Evolutionary conservation across 2,329 filamentous ascomycete genomes (phyloP), one percentile per base, ranked within the genome.

Genomic region (Drechslerella coelobrocha): DNA sequence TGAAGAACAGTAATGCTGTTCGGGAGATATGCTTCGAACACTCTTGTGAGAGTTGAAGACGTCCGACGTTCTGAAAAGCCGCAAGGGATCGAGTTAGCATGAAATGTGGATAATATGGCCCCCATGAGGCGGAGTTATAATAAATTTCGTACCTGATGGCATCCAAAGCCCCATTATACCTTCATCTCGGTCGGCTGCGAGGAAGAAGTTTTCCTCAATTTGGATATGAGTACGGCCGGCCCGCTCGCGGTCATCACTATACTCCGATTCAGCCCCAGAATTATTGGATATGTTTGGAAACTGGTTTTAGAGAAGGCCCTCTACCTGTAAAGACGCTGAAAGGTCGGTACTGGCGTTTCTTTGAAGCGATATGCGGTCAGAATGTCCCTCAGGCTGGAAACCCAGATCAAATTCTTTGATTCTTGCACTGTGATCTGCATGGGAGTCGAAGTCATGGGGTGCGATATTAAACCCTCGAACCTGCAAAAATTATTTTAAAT

Each of bases 11-110:
- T 80, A 39, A 90, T 80, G 0, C 85, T 85, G 2, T 81, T 79
- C 0, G 82, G 79, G n/a, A 89, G 78, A 37, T 82, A 78, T 0
- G 83, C 85, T 68, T 85, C 82, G 61, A 89, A 86, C 0, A 88
- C 74, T 2, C 77, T 78, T 19, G 56, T 62, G n/a, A 75, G 52
- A 34, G 57, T 73, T 39, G 73, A 68, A 2, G 72, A 45, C 48
- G 71, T 68, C 9, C 73, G 65, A 23, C 52, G 63, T 26, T 73
- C 75, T 47, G 50, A 54, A 26, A 45, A 39, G 12, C 19, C 34
- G 26, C 72, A 9, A 68, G 34, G 27, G 48, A 23, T 10, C 4
- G 24, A 34, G 26, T 50, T 19, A 24, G 39, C 24, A 34, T 34
- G 12, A 7, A 34, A 34, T n/a, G 34, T 3, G 34, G 4, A 14